Evolutionary conservation across 495 filamentous ascomycete species (phyloP).

Genomic region (Penicilliopsis zonata): DNA sequence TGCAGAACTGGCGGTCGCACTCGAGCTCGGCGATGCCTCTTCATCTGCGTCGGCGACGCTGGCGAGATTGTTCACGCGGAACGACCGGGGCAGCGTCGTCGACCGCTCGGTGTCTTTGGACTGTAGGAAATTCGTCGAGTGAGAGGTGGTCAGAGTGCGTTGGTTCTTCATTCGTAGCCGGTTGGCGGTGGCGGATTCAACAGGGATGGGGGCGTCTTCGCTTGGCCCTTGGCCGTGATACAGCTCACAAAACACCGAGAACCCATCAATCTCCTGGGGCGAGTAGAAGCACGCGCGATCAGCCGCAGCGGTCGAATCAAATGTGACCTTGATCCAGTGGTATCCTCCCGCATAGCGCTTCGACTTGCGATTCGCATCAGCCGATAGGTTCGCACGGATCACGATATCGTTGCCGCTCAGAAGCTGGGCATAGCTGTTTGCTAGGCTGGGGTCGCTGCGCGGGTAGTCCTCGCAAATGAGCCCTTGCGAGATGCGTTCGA

Average conservation of each 20-base stretch:
- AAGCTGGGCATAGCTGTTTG: conserved; percentile 46
- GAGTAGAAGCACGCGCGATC: conserved; percentile 63
- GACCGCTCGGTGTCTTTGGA: conserved; percentile 17
- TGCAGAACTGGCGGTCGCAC: conserved; percentile 43
- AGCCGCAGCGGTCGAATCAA: conserved; percentile 68
- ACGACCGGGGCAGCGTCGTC: conserved; percentile 35
- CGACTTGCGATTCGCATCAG: conserved; percentile 60
- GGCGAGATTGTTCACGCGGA: conserved; percentile 29
- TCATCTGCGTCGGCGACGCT: conserved; percentile 17
- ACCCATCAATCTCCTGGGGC: conserved; percentile 64
- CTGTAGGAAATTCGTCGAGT: conserved; percentile 27
- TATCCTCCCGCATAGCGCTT: conserved; percentile 65
- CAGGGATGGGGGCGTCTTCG: conserved; percentile 49
- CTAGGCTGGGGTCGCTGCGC: conserved; percentile 41
- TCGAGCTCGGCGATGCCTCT: conserved; percentile 20
- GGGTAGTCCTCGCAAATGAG: conserved; percentile 86
- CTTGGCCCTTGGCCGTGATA: conserved; percentile 61
- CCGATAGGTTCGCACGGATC: conserved; percentile 46
- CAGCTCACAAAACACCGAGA: conserved; percentile 65
- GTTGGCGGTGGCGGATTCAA: conserved; percentile 21
- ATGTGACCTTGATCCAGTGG: conserved; percentile 90
- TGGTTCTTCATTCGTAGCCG: conserved; percentile 15
- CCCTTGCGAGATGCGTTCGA: conserved; percentile 61
- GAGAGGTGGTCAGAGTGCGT: conserved; percentile 25
- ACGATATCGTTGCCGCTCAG: conserved; percentile 49